Evolutionary conservation across 768 basidiomycete genomes (phyloP), one percentile per base, ranked within the genome.

Genomic region (Leccinum variicolor): DNA sequence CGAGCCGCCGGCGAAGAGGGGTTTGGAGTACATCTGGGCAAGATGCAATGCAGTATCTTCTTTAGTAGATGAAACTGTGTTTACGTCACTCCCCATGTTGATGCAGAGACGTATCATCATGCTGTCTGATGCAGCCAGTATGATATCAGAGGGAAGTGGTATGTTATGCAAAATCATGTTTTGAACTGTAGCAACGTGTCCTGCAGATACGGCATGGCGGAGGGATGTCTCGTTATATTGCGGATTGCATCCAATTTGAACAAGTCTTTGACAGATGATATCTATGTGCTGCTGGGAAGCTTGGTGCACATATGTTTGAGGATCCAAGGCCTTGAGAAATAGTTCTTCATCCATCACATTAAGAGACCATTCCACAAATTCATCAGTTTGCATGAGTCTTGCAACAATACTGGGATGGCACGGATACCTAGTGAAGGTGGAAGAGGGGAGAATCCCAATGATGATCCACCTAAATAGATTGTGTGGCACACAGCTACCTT

Each of bases 1-100:
- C n/a, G 0, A 43, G 13, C 6, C 1, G 13, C 6, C 1, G n/a
- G 19, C 10, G 0, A 10, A 0, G 11, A 2, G 0, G 5, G 29
- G 31, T 3, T 33, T 4, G 5, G 31, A 14, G 5, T 14, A 33
- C 2, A 4, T 23, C 5, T 7, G 21, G 13, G 43, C 4, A 3
- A 11, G 14, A 23, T 46, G 45, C 11, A 46, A 6, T 3, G 6
- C 21, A 19, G 21, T 46, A 23, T 46, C 14, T 19, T 23, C 45
- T 21, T 10, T 3, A 6, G 34, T 36, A 11, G 45, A 23, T 46
- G 45, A 46, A 25, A 46, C 21, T 11, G 21, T 7, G 14, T 46
- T 21, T 25, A 46, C 23, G 25, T 46, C 14, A 15, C 45, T 23
- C 21, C 19, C n/a, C 19, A 21, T 46, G 13, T 46, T 6, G 10